These are phyloP conservation scores for Zygosaccharomyces bailii DNA, from an alignment of 805 yeast species.

Conservation along the genomic window DNA sequence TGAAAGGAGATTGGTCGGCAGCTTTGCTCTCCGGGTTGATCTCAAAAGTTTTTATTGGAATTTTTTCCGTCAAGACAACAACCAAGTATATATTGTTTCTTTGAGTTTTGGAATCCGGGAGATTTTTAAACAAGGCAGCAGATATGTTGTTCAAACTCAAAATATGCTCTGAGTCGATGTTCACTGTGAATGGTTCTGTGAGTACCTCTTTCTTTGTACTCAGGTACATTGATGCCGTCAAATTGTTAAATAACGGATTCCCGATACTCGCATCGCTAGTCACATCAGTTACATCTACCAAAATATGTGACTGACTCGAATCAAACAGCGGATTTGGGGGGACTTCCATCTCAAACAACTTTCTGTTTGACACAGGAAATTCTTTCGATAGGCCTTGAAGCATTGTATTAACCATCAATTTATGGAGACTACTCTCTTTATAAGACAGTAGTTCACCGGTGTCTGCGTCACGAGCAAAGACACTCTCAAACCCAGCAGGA, in stretches of 20 bases:
- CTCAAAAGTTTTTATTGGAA: constrained; percentile 31
- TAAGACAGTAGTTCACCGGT: constrained; percentile 55
- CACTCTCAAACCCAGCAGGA: constrained; percentile 62
- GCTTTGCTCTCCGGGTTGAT: constrained; percentile 21
- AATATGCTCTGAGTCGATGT: constrained; percentile 55
- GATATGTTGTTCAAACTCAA: constrained; percentile 63
- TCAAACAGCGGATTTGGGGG: constrained; percentile 45
- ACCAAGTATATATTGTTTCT: constrained; percentile 69
- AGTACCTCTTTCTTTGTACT: constrained; percentile 60
- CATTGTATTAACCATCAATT: constrained; percentile 63
- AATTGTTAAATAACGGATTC: constrained; percentile 59
- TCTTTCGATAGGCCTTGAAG: constrained; percentile 69
- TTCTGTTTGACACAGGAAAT: constrained; percentile 51
- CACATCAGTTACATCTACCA: constrained; percentile 74
- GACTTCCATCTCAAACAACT: constrained; percentile 42
- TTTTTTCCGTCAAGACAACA: constrained; percentile 67
- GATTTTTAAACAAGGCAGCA: constrained; percentile 74
- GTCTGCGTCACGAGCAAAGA: constrained; percentile 58
- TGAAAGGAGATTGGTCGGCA: constrained; percentile 20
- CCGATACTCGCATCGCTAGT: constrained; percentile 53
- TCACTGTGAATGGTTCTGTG: constrained; percentile 76
- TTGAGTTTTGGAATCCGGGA: constrained; percentile 57
- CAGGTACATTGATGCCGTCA: constrained; percentile 69
- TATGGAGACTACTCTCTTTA: constrained; percentile 47
- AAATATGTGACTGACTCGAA: constrained; percentile 54